Conservation (phyloP, 345 rosid species). For the Psidium guajava region DNA sequence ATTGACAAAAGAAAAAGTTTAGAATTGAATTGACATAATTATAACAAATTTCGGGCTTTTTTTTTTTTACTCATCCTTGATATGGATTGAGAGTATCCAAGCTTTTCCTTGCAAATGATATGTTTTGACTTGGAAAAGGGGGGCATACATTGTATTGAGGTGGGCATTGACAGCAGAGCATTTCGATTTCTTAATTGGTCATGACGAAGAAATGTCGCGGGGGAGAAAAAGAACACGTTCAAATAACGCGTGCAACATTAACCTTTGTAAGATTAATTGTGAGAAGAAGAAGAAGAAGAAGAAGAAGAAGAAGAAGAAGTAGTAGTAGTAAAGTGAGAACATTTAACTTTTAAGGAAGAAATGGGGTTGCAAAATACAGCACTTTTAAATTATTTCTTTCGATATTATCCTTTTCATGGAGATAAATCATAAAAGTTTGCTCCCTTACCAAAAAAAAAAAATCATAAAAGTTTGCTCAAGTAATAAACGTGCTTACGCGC, state of each 20-base stretch:
- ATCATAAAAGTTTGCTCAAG: neutral
- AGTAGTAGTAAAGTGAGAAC: neutral
- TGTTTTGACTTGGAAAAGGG: neutral
- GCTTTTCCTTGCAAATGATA: neutral
- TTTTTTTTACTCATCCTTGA: no score
- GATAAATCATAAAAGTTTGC: neutral
- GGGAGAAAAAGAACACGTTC: neutral
- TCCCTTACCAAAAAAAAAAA: no score
- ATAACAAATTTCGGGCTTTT: no score
- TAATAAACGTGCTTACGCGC: neutral
- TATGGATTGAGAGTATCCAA: no score
- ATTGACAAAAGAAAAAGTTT: no score
- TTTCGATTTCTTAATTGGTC: neutral
- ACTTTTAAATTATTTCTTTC: neutral
- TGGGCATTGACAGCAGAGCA: neutral
- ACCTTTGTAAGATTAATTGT: neutral
- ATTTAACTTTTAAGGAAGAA: neutral
- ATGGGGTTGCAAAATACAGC: neutral
- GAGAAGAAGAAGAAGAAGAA: neutral
- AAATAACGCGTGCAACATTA: neutral
- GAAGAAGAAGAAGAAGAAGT: neutral
- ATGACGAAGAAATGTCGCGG: neutral
- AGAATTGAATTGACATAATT: no score
- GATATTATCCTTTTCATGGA: neutral
- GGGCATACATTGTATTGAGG: neutral